Conservation (phyloP, 257 asterid genomes). For the Petunia axillaris region DNA sequence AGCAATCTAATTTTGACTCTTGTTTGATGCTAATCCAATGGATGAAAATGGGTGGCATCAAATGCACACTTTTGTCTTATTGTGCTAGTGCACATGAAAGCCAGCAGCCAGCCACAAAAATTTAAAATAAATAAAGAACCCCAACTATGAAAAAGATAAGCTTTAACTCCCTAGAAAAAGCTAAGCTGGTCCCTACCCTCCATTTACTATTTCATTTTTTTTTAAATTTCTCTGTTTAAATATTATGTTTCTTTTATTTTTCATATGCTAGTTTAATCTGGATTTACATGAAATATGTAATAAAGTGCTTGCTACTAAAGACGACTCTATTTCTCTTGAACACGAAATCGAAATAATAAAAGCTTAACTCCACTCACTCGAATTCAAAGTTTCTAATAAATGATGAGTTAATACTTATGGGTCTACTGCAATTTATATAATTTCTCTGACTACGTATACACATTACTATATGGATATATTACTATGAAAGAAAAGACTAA, state of each 20-base stretch:
- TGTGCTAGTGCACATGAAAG: not conserved
- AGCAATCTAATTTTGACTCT: not conserved
- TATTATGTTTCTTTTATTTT: not conserved
- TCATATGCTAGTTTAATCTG: too few species aligned
- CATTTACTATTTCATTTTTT: not conserved
- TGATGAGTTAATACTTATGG: too few species aligned
- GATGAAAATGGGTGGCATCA: not conserved
- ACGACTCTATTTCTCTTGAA: too few species aligned
- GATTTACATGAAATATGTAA: too few species aligned
- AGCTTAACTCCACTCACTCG: too few species aligned
- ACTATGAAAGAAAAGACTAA: not conserved
- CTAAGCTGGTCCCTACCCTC: slow-evolving; percentile 4
- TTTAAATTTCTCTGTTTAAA: not conserved
- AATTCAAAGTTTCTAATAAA: too few species aligned
- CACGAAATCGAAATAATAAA: too few species aligned
- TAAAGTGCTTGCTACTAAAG: too few species aligned
- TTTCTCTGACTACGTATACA: too few species aligned
- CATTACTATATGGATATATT: too few species aligned
- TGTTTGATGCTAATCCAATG: not conserved
- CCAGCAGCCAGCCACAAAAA: not conserved
- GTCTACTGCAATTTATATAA: too few species aligned
- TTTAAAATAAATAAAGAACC: not conserved
- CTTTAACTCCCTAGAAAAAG: not conserved
- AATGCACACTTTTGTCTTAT: slow-evolving; percentile 4
- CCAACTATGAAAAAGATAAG: not conserved